phyloP scores from a whole-genome alignment of 1,139 yeast species.

The Zygosaccharomyces sapae region DNA sequence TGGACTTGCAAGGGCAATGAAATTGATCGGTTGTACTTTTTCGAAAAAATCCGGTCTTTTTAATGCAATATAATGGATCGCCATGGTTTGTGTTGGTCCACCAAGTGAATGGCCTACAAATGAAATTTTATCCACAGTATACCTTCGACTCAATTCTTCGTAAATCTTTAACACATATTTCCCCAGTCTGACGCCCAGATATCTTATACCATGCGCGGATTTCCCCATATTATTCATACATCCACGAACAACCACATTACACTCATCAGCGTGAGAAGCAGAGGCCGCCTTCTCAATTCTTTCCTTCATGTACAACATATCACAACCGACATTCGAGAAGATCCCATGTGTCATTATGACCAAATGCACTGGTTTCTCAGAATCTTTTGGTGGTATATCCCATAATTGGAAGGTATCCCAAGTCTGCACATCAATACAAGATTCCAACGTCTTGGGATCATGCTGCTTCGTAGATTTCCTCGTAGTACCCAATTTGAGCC shows the following conservation, averaged over 20 bases:
- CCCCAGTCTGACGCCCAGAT: constrained; percentile 57
- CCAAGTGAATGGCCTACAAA: constrained; percentile 67
- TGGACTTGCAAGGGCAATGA: constrained; percentile 59
- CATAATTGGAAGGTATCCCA: constrained; percentile 53
- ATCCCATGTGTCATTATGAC: constrained; percentile 63
- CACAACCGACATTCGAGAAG: constrained; percentile 62
- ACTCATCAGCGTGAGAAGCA: constrained; percentile 20
- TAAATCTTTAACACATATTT: constrained; percentile 51
- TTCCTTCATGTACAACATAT: constrained; percentile 59
- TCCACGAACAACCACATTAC: constrained; percentile 54
- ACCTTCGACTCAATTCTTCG: constrained; percentile 36
- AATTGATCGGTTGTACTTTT: constrained; percentile 49
- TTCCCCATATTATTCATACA: constrained; percentile 57
- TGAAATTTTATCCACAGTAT: constrained; percentile 48
- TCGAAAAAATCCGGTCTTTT: constrained; percentile 54
- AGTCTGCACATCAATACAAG: constrained; percentile 37
- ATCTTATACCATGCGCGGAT: constrained; percentile 59
- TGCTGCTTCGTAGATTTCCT: constrained; percentile 15
- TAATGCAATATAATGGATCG: constrained; percentile 49
- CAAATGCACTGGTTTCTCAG: constrained; percentile 50
- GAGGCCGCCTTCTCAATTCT: constrained; percentile 41
- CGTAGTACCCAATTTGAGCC: constrained; percentile 32
- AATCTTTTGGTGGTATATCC: constrained; percentile 44
- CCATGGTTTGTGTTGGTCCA: constrained; percentile 62
- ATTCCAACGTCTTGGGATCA: constrained; percentile 10